Percentiles rank a stretch among this genome's conserved stretches.
phyloP scores from a whole-genome alignment of 2,329 filamentous ascomycete species.

The Exutisphaerella laricina region DNA sequence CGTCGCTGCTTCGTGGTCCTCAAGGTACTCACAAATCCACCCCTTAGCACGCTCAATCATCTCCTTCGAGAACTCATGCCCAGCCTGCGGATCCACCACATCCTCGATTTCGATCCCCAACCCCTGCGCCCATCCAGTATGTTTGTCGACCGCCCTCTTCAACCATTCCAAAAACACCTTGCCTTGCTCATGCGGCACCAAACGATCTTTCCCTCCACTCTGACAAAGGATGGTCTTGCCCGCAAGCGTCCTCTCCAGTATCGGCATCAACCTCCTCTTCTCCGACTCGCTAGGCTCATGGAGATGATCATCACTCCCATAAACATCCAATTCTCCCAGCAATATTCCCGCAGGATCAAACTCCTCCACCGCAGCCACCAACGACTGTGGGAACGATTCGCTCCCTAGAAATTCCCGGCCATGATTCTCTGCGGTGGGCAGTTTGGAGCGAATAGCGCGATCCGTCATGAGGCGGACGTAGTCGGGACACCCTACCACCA shows the following conservation, averaged over 20 bases:
- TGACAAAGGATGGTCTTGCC: slow-evolving; percentile 62
- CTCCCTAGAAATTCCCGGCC: slow-evolving; percentile 68
- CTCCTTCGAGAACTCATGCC: slow-evolving; percentile 60
- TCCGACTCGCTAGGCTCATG: slow-evolving; percentile 40
- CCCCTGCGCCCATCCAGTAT: slow-evolving; percentile 51
- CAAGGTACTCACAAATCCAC: slow-evolving; percentile 52
- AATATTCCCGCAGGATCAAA: slow-evolving; percentile 73
- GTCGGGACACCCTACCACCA: slow-evolving; percentile 86
- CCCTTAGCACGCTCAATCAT: slow-evolving; percentile 63
- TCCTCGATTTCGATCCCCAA: slow-evolving; percentile 56
- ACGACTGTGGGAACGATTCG: slow-evolving; percentile 64
- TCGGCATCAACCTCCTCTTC: slow-evolving; percentile 37
- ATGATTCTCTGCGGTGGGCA: slow-evolving; percentile 48
- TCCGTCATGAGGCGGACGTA: slow-evolving; percentile 74
- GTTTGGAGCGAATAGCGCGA: slow-evolving; percentile 66
- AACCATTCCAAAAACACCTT: slow-evolving; percentile 59
- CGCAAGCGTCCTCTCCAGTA: slow-evolving; percentile 33
- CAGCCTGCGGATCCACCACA: slow-evolving; percentile 61
- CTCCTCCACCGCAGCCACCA: slow-evolving; percentile 58
- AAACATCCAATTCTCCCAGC: slow-evolving; percentile 43
- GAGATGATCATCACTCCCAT: slow-evolving; percentile 26
- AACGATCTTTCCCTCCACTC: slow-evolving; percentile 61
- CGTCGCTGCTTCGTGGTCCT: slow-evolving; percentile 17
- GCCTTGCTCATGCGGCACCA: slow-evolving; percentile 63
- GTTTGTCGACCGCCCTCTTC: slow-evolving; percentile 44